Conservation (phyloP, 805 yeast species). For the Ogataea henricii region DNA sequence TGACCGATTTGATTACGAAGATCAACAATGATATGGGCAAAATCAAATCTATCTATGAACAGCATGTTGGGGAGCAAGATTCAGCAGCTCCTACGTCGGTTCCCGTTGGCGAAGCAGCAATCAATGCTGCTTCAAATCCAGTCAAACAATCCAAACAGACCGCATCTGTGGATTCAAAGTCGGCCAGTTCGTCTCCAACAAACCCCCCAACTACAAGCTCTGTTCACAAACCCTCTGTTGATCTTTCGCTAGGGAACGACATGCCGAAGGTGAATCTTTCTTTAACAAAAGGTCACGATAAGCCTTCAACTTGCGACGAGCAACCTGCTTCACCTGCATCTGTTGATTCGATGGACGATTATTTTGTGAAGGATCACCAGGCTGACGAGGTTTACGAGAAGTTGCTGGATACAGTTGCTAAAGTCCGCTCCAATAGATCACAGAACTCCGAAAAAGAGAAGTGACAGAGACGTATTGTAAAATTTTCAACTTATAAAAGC, state of each 20-base stretch:
- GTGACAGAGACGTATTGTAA: not conserved
- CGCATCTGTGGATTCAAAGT: not conserved
- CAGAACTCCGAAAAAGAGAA: slow-evolving; percentile 16
- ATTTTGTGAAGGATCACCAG: slow-evolving; percentile 30
- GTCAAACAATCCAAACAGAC: no score
- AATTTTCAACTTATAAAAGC: no score
- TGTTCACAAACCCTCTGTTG: not conserved
- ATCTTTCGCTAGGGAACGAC: not conserved
- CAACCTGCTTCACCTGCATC: slow-evolving; percentile 30
- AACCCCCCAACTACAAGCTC: not conserved
- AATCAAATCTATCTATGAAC: slow-evolving; percentile 30
- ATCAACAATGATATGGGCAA: slow-evolving; percentile 51
- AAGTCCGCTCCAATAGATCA: slow-evolving; percentile 56
- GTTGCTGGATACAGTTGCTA: slow-evolving; percentile 64
- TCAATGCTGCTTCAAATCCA: no score
- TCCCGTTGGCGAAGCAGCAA: no score
- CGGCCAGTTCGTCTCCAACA: slow-evolving; percentile 1
- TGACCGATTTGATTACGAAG: slow-evolving; percentile 64
- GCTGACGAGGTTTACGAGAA: slow-evolving; percentile 79
- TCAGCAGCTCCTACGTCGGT: not conserved
- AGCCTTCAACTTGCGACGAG: slow-evolving; percentile 2
- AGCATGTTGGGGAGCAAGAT: slow-evolving; percentile 6
- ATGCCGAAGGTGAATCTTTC: not conserved
- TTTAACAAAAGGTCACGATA: not conserved
- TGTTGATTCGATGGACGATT: slow-evolving; percentile 24